Percentiles rank a stretch among this genome's conserved stretches.
These are phyloP conservation scores for Tetrahymena malaccensis DNA, from an alignment of 73 alveolate species.

Conservation along the genomic window DNA sequence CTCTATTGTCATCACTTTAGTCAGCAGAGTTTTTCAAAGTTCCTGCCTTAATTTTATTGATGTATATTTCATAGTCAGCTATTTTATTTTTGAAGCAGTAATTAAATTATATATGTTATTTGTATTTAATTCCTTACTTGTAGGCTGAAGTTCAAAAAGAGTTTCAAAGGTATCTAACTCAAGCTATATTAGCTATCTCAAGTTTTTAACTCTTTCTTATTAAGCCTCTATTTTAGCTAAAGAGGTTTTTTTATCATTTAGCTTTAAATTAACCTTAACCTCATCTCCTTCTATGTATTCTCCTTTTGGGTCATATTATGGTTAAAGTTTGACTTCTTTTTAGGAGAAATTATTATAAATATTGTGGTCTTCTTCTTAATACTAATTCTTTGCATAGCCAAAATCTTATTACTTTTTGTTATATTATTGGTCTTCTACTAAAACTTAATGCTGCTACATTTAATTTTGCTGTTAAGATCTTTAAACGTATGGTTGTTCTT, in stretches of 20 bases:
- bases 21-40: not conserved
- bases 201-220: not conserved
- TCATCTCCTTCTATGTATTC: not conserved
- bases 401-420: not conserved
- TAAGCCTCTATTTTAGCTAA: not conserved
- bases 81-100: not conserved
- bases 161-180: not conserved
- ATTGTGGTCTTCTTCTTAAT: not conserved
- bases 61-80: not conserved
- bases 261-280: not conserved
- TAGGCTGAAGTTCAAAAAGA: not conserved
- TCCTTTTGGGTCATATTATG: not conserved
- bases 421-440: not conserved
- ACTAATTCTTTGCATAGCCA: not conserved
- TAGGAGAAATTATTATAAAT: not conserved
- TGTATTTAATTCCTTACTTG: not conserved
- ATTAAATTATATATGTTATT: too few relatives aligned
- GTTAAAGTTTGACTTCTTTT: not conserved
- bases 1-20: not conserved
- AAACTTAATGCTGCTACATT: not conserved
- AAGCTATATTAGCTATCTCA: not conserved
- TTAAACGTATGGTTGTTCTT: not conserved
- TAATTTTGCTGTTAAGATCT: not conserved
- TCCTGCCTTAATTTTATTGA: not conserved
- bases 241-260: not conserved